A percentile compares a stretch with the other conserved stretches of the same genome.
These are phyloP conservation scores for Fistulifera pelliculosa DNA, from an alignment of 108 stramenopile genomes.

Conservation along the genomic window DNA sequence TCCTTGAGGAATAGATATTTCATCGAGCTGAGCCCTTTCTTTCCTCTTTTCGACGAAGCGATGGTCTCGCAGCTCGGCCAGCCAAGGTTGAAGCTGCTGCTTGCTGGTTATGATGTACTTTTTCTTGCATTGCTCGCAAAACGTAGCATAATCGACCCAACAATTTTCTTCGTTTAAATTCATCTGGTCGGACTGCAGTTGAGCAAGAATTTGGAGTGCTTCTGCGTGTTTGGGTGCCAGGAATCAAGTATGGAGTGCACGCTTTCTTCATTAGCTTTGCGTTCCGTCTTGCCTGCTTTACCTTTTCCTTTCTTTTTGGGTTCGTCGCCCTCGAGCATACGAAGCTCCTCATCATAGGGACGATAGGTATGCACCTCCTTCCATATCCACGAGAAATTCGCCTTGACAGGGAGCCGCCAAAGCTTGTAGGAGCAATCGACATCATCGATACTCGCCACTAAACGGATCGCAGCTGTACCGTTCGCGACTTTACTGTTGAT, in stretches of 20 bases:
- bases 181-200: conserved; percentile 29
- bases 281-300: too few species aligned
- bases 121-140: conserved; percentile 40
- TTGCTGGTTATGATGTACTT: conserved; percentile 36
- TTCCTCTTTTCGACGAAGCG: conserved; percentile 18
- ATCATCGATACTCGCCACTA: conserved; percentile 69
- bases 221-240: conserved; percentile 56
- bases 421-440: conserved; percentile 48
- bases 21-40: too few species aligned
- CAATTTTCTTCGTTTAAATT: neutral
- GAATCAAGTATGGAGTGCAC: conserved; percentile 27
- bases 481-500: conserved; percentile 28
- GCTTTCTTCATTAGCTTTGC: conserved; percentile 6
- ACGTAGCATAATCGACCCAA: conserved; percentile 25
- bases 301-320: neutral
- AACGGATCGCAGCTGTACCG: conserved; percentile 36
- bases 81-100: conserved; percentile 25
- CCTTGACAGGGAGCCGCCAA: conserved; percentile 33
- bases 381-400: conserved; percentile 44
- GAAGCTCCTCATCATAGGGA: conserved; percentile 58
- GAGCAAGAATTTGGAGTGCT: conserved; percentile 46
- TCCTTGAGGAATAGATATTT: too few species aligned
- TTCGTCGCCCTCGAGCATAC: conserved; percentile 2
- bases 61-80: conserved; percentile 58
- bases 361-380: conserved; percentile 48